A percentile compares a stretch with the other conserved stretches of the same genome.
Evolutionary conservation across 2,329 filamentous ascomycete species (phyloP).

Genomic region (Colletotrichum zoysiae): DNA sequence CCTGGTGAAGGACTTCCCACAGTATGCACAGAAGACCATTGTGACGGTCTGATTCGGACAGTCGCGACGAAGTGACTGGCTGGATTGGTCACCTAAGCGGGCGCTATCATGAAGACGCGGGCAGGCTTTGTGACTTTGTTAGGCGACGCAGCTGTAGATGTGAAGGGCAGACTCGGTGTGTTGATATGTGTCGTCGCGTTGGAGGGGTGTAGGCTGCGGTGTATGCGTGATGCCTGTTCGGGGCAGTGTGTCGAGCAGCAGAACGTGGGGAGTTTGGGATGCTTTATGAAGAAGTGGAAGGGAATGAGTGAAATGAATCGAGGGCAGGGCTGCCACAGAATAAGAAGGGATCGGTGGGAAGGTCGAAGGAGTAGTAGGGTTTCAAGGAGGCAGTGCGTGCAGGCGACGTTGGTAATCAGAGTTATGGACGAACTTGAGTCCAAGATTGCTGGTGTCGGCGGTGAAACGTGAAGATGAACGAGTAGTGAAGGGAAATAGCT

Average conservation of each 20-base stretch:
- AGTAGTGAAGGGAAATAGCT: slow-evolving; percentile 20
- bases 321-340: slow-evolving; percentile 14
- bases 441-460: slow-evolving; percentile 6
- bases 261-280: not conserved
- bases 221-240: not conserved
- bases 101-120: slow-evolving; percentile 25
- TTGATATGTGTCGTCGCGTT: not conserved
- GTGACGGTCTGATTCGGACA: slow-evolving; percentile 26
- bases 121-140: not conserved
- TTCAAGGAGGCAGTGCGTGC: slow-evolving; percentile 23
- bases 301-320: not conserved
- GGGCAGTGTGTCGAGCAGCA: not conserved
- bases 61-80: slow-evolving; percentile 9
- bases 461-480: slow-evolving; percentile 10
- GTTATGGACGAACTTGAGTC: slow-evolving; percentile 36
- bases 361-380: slow-evolving; percentile 16
- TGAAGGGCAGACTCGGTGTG: not conserved
- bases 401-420: slow-evolving; percentile 19
- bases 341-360: slow-evolving; percentile 13
- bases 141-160: not conserved
- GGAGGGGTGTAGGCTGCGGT: not conserved
- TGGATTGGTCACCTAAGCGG: not conserved
- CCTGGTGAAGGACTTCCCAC: slow-evolving; percentile 66
- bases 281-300: not conserved
- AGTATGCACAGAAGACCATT: slow-evolving; percentile 66